Base-by-base conservation (phyloP, 2,329 filamentous ascomycete species). In the Thielaviopsis euricoi region DNA sequence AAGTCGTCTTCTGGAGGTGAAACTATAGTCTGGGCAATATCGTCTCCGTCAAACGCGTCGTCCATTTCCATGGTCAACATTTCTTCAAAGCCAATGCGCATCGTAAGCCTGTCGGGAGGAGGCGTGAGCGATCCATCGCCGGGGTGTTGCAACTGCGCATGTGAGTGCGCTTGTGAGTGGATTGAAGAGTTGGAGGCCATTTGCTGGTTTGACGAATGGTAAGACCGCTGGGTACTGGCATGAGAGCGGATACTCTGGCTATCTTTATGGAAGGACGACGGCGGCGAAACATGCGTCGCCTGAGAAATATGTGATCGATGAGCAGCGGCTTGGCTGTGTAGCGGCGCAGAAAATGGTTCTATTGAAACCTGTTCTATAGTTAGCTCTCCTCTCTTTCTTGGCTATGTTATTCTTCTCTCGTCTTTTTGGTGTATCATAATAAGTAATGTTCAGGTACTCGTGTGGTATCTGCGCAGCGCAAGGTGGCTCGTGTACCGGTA, bases 1-100 rank as follows among this genome's bases (percentile, higher is more conserved):
- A 74, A 81, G 1, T 57, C 55, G n/a, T 60, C 55, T 21, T 60
- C 58, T 5, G 43, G 21, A 9, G 29, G 43, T 3, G 58, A 43
- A n/a, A 37, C 26, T 17, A 55, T 26, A 2, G 55, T 43, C 17
- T 56, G 29, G 29, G 12, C 29, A 10, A 10, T 6, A 10, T 33
- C 29, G 5, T 33, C 46, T 26, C 29, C 29, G 22, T 60, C 56
- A 13, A 51, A 33, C 26, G 51, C 58, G 50, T 53, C 40, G 9
- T 60, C 51, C 22, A 49, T 51, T 15, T 43, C 26, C 19, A 40
- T 29, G 43, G 55, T 40, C 21, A 60, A 40, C 17, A 43, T 48
- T 6, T 60, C 51, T 37, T 60, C 54, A 33, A 60, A 53, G n/a
- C 58, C 51, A 43, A 60, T 37, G 3, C 54, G 55, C 43, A 54